Base-by-base conservation (phyloP, 805 yeast genomes). In the Lachancea kluyveri region DNA sequence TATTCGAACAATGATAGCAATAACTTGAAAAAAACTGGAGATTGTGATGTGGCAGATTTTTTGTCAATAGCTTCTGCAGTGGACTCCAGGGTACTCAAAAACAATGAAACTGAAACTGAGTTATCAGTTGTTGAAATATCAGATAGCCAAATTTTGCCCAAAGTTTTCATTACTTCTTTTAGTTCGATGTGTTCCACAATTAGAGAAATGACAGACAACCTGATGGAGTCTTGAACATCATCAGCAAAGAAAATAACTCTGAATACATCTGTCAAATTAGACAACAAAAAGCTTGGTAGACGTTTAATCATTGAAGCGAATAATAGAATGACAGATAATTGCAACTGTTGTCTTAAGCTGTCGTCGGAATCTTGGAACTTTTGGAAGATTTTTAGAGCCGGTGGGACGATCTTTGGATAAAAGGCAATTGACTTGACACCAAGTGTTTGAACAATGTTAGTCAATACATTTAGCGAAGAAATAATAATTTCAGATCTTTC, bases 391-490 rank as follows among this genome's bases (percentile, higher is more conserved):
- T 64, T 61, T 33, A 86, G 65, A 8, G 83, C 65, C 9, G 86
- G 84, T 10, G 87, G 85, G 40, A 92, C 73, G 50, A 88, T 78
- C 56, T 78, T 79, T 19, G 96, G 85, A 67, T 87, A 83, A 50
- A 69, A 73, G 5, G 94, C 88, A 51, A 92, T 79, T 41, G 79
- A 68, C 50, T 86, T 83, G 12, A 94, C 88, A 32, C 98, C 98
- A 27, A 88, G 58, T 15, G 77, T 71, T 31, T 77, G 74, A 33
- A 85, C 72, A 35, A 86, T 62, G 43, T 77, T 75, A 35, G 84
- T 75, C 40, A 85, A 72, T 37, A 80, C 77, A 44, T 79, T 73
- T 36, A 86, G 65, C 1, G 95, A 74, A 0, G 95, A 72, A 21
- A 92, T 72, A 18, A 77, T 64, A 6, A 84, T 58, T 43, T 82